Evolutionary conservation across 2,329 filamentous ascomycete species (phyloP), one percentile per base, ranked within the genome.

Genomic region (Colletotrichum noveboracense): DNA sequence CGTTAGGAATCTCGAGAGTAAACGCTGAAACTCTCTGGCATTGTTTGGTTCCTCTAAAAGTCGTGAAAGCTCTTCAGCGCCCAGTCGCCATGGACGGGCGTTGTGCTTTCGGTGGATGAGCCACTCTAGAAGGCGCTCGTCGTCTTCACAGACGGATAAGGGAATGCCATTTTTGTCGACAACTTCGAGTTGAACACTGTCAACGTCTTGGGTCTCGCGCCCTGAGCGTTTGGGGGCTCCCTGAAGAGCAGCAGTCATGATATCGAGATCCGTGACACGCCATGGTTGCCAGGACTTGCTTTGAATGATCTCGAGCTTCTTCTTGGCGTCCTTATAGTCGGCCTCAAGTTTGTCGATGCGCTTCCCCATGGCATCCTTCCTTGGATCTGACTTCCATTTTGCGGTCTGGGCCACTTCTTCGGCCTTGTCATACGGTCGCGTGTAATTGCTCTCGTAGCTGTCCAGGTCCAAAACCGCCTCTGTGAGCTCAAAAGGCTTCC

Each of bases 401-500:
- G 75, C 78, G 52, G 48, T 60, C 75, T 84, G 81, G 5, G 67
- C 77, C n/a, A 77, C 79, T 69, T 87, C 86, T 60, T 88, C 82
- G 6, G 78, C 77, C 5, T 83, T 77, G 61, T 85, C 81, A 70
- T 82, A 87, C 4, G 81, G 79, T 32, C 89, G 87, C 52, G 91
- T 88, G 62, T 83, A 80, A 2, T 79, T 82, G 77, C 80, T 86
- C 24, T 86, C 84, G 75, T 87, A 85, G 60, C 88, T 87, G 77
- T 91, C 90, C 52, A 92, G 87, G 74, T 91, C 88, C 52, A 91
- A 83, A 4, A 91, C 80, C 13, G 88, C 76, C 21, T 84, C 70
- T 14, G 87, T 85, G 55, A 88, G 81, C 28, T 87, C 67, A 26
- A 77, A 78, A 7, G 75, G 75, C 24, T 48, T 71, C 75, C 75